Evolutionary conservation across 179 eudicot genomes (phyloP).

Genomic region (Sideroxylon spinosum): DNA sequence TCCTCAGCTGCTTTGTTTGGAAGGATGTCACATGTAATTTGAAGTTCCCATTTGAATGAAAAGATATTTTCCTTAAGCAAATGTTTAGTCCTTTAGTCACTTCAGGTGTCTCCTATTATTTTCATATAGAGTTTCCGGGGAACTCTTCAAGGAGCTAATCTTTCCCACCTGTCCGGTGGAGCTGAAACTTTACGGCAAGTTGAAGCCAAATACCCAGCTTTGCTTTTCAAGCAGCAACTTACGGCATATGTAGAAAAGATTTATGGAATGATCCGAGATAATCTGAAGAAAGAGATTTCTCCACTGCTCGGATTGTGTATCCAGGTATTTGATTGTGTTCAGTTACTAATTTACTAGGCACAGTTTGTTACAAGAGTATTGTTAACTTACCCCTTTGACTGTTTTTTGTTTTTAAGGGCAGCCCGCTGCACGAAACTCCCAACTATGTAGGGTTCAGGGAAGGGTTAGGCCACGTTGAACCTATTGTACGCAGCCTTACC

Average conservation of each 20-base stretch:
- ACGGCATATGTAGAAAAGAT: constrained; percentile 95
- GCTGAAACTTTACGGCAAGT: constrained; percentile 70
- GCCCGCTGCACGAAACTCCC: too few species aligned
- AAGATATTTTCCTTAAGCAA: neutral
- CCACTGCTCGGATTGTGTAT: constrained; percentile 91
- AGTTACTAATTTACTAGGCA: neutral
- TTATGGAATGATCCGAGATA: constrained; percentile 90
- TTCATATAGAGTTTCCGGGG: constrained; percentile 78
- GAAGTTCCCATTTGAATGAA: neutral
- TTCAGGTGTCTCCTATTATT: neutral
- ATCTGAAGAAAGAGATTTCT: constrained; percentile 89
- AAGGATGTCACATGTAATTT: constrained; percentile 63
- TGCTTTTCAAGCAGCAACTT: constrained; percentile 95
- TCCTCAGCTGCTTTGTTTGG: constrained; percentile 73
- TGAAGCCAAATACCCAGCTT: constrained; percentile 97
- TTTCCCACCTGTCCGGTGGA: constrained; percentile 60
- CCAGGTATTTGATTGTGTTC: constrained; percentile 48
- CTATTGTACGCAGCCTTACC: too few species aligned
- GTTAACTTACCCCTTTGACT: too few species aligned
- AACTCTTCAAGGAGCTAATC: constrained; percentile 65
- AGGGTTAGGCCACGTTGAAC: too few species aligned
- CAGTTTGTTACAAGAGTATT: neutral
- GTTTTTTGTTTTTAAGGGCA: too few species aligned
- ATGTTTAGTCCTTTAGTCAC: neutral
- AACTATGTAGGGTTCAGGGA: too few species aligned